These are phyloP conservation scores for Aphanoascus verrucosus DNA, from an alignment of 2,329 filamentous ascomycete genomes.

Conservation along the genomic window DNA sequence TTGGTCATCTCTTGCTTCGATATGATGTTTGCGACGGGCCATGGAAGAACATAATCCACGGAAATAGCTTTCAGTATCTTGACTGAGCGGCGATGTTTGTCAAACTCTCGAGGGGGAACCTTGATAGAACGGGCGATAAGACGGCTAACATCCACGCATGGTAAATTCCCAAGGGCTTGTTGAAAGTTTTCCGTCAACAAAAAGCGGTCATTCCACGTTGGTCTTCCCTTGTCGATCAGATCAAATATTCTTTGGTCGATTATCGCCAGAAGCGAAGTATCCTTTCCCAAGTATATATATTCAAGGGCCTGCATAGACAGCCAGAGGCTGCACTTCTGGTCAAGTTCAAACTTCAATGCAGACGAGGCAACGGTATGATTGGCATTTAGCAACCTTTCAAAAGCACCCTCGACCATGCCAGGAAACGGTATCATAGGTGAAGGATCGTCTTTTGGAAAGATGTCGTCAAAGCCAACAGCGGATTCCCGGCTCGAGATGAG, in stretches of 20 bases:
- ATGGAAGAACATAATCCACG: conserved; percentile 57
- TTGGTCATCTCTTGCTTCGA: conserved; percentile 50
- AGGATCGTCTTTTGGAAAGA: conserved; percentile 31
- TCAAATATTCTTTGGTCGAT: conserved; percentile 64
- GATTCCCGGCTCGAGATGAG: conserved; percentile 28
- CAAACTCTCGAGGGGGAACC: conserved; percentile 34
- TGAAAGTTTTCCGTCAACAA: conserved; percentile 67
- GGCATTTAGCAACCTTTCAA: conserved; percentile 65
- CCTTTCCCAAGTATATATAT: conserved; percentile 62
- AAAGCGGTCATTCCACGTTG: conserved; percentile 69
- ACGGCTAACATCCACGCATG: conserved; percentile 48
- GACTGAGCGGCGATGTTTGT: conserved; percentile 48
- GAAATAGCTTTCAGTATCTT: conserved; percentile 52
- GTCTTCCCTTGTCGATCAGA: conserved; percentile 53
- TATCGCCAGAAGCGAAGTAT: conserved; percentile 56
- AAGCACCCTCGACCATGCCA: conserved; percentile 59
- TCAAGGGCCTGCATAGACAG: conserved; percentile 56
- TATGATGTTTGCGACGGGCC: conserved; percentile 61
- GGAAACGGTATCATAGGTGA: conserved; percentile 37
- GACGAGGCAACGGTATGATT: conserved; percentile 61
- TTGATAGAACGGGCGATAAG: conserved; percentile 48
- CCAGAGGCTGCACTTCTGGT: conserved; percentile 57
- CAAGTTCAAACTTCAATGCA: conserved; percentile 55
- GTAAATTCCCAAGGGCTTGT: conserved; percentile 51
- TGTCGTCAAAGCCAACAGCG: conserved; percentile 24